Evolutionary conservation across 2,329 filamentous ascomycete genomes (phyloP).

Genomic region (Fusarium longipes): DNA sequence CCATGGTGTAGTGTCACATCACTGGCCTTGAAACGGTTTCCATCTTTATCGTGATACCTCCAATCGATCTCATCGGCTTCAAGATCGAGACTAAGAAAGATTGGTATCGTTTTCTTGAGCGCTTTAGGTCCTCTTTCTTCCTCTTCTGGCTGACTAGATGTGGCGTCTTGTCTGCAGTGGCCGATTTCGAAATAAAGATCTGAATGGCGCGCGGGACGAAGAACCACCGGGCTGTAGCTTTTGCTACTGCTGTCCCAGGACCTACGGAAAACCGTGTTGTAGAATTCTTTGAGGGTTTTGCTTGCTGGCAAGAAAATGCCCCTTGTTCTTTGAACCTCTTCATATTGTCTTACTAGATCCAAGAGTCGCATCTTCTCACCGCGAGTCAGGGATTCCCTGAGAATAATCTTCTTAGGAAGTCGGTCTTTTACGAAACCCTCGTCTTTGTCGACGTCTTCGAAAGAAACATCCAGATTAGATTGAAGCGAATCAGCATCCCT

Average conservation of each 20-base stretch:
- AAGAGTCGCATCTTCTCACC: constrained; percentile 14
- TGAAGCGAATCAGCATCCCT: neutral
- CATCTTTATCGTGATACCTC: constrained; percentile 7
- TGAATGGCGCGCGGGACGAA: neutral
- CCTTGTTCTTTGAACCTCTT: neutral
- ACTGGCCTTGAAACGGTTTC: neutral
- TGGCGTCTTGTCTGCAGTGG: neutral
- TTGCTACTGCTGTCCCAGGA: neutral
- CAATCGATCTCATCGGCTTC: constrained; percentile 4
- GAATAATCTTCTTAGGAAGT: neutral
- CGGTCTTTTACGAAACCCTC: neutral
- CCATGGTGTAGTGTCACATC: neutral
- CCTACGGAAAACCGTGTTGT: neutral
- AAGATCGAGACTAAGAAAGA: constrained; percentile 5
- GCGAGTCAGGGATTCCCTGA: neutral
- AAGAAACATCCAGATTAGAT: neutral
- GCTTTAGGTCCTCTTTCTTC: neutral
- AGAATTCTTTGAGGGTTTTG: constrained; percentile 1
- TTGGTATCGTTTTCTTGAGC: constrained; percentile 1
- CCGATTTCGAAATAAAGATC: constrained; percentile 1
- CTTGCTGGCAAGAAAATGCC: neutral
- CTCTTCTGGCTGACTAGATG: neutral
- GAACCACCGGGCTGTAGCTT: neutral
- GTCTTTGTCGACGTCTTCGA: neutral
- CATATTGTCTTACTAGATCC: constrained; percentile 7